Evolutionary conservation across 2,329 filamentous ascomycete genomes (phyloP).

Genomic region (Aureobasidium sp.): DNA sequence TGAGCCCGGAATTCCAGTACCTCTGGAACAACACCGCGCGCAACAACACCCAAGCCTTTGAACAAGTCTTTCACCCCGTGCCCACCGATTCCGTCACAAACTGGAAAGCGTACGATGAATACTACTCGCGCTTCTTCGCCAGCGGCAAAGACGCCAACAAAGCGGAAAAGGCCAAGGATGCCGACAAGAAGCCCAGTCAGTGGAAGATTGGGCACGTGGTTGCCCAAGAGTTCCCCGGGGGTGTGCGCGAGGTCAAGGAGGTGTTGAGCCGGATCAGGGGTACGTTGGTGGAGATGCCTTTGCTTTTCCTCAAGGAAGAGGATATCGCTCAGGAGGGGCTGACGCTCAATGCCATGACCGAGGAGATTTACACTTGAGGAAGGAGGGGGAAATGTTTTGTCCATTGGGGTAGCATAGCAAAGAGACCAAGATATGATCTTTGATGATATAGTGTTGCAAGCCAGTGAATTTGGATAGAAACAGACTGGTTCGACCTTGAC

Average conservation of each 20-base stretch:
- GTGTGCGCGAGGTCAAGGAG: slow-evolving; percentile 48
- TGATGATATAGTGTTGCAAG: no score
- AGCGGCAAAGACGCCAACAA: slow-evolving; percentile 40
- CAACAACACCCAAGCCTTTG: slow-evolving; percentile 74
- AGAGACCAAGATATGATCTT: no score
- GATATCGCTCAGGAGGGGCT: slow-evolving; percentile 82
- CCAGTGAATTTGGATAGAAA: no score
- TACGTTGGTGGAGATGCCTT: slow-evolving; percentile 73
- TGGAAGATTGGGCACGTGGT: slow-evolving; percentile 86
- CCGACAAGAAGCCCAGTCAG: slow-evolving; percentile 39
- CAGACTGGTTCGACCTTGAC: no score
- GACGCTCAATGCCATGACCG: slow-evolving; percentile 37
- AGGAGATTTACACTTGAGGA: slow-evolving; percentile 5
- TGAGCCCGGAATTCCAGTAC: slow-evolving; percentile 59
- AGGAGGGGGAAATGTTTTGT: no score
- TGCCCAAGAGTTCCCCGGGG: slow-evolving; percentile 41
- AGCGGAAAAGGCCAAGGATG: slow-evolving; percentile 31
- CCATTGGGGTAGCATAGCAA: no score
- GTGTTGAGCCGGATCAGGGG: slow-evolving; percentile 64
- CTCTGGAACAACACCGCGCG: slow-evolving; percentile 69
- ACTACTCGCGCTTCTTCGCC: slow-evolving; percentile 60
- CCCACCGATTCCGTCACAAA: slow-evolving; percentile 61
- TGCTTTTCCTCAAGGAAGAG: slow-evolving; percentile 76
- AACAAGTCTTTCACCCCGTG: slow-evolving; percentile 72
- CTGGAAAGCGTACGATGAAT: slow-evolving; percentile 68